Evolutionary conservation across 495 filamentous ascomycete species (phyloP).

Genomic region (Immersiella caudata): DNA sequence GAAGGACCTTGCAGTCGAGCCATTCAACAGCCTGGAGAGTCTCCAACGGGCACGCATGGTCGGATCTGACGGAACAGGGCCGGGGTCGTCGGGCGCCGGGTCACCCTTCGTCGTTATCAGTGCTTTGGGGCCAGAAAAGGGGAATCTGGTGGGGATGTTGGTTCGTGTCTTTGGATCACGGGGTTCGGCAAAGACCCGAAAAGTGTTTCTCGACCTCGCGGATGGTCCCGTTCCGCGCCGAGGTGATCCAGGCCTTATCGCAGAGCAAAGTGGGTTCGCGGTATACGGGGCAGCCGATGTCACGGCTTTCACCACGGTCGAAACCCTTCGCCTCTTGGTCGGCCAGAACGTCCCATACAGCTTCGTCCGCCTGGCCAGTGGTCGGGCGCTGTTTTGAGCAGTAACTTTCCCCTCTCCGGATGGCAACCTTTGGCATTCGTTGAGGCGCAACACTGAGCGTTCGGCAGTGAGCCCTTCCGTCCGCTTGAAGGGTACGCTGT

Average conservation of each 20-base stretch:
- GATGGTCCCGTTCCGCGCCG: slow-evolving; percentile 60
- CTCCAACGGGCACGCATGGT: slow-evolving; percentile 64
- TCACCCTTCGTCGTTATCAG: slow-evolving; percentile 81
- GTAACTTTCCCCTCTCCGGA: background rate
- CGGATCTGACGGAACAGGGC: slow-evolving; percentile 36
- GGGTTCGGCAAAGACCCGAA: slow-evolving; percentile 60
- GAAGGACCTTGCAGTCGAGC: slow-evolving; percentile 61
- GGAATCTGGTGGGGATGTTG: slow-evolving; percentile 75
- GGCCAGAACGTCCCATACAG: slow-evolving; percentile 86
- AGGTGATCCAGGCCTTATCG: slow-evolving; percentile 70
- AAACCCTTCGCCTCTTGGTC: slow-evolving; percentile 74
- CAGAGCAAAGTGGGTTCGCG: slow-evolving; percentile 71
- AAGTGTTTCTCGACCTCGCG: slow-evolving; percentile 80
- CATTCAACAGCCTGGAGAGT: slow-evolving; percentile 77
- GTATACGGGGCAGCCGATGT: slow-evolving; percentile 79
- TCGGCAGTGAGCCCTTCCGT: background rate
- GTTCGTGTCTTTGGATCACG: slow-evolving; percentile 64
- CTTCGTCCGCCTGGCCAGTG: slow-evolving; percentile 78
- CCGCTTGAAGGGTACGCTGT: too few relatives aligned
- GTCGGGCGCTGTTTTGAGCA: slow-evolving; percentile 64
- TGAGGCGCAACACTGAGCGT: background rate
- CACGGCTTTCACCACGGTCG: slow-evolving; percentile 78
- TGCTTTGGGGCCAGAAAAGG: slow-evolving; percentile 75
- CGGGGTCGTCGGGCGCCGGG: slow-evolving; percentile 37
- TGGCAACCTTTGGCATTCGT: background rate